Conservation (phyloP, 352 stramenopile species). For the Thraustochytrium striatum region DNA sequence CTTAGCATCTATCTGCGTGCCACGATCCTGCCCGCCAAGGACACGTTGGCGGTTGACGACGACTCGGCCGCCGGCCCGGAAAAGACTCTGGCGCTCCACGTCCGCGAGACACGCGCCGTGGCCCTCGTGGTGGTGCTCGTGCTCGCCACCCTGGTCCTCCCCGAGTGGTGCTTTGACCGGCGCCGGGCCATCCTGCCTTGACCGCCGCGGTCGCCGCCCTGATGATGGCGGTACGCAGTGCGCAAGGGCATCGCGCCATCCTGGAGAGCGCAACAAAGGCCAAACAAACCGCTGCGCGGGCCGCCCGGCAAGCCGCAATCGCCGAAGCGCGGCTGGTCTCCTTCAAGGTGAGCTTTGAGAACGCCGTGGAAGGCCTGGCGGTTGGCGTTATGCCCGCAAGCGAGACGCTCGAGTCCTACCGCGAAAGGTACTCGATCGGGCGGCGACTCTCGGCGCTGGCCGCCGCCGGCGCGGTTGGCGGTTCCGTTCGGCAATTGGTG, state of each 20-base stretch:
- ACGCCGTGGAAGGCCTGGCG: not conserved
- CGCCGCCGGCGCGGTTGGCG: not conserved
- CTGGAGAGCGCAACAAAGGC: not conserved
- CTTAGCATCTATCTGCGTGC: too few relatives aligned
- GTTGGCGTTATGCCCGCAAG: not conserved
- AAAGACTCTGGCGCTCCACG: not conserved
- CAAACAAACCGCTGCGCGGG: not conserved
- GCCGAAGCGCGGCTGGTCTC: too few relatives aligned
- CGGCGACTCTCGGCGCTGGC: not conserved
- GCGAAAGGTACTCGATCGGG: not conserved
- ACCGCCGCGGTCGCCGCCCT: not conserved
- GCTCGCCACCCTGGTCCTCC: not conserved
- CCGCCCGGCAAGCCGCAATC: not conserved
- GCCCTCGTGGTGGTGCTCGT: not conserved
- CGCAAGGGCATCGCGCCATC: not conserved
- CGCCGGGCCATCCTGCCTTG: not conserved
- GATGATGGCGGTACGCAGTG: conserved; percentile 26
- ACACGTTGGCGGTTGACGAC: too few relatives aligned
- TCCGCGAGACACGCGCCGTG: conserved; percentile 22
- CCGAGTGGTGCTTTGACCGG: conserved; percentile 29
- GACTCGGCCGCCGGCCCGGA: not conserved
- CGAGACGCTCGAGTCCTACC: conserved; percentile 14
- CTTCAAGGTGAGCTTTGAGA: not conserved
- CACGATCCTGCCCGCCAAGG: too few relatives aligned
- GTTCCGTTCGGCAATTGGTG: not conserved